phyloP scores from a whole-genome alignment of 2,329 filamentous ascomycete genomes.

The Huntiella decipiens region DNA sequence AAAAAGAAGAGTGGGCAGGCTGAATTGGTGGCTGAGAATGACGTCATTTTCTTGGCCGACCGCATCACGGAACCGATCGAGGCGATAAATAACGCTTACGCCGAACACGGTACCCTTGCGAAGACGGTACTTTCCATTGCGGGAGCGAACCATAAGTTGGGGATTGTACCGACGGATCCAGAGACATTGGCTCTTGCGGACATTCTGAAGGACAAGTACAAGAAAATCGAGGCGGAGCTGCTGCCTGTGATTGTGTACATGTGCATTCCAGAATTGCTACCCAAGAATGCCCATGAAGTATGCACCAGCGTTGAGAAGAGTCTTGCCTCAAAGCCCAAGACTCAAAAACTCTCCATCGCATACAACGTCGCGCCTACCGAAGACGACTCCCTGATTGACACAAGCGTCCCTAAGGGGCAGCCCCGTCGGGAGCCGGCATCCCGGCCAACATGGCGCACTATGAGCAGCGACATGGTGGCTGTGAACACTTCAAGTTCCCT shows the following conservation, averaged over 20 bases:
- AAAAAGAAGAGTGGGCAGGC: constrained; percentile 24
- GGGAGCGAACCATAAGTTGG: constrained; percentile 23
- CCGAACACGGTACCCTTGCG: constrained; percentile 21
- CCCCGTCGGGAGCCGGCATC: not conserved
- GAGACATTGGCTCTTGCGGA: constrained; percentile 14
- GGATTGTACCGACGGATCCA: constrained; percentile 18
- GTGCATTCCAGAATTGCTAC: constrained; percentile 16
- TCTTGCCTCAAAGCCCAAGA: constrained; percentile 20
- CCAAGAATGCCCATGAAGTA: constrained; percentile 22
- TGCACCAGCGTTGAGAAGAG: constrained; percentile 23
- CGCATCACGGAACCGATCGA: constrained; percentile 23
- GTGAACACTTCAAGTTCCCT: not conserved
- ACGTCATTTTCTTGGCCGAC: constrained; percentile 26
- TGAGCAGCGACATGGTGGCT: not conserved
- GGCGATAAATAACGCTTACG: constrained; percentile 24
- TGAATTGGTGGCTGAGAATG: constrained; percentile 14
- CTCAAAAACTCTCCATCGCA: constrained; percentile 19
- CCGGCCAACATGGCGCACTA: not conserved
- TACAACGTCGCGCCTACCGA: constrained; percentile 22
- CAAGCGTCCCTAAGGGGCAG: not conserved
- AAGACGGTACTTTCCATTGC: constrained; percentile 24
- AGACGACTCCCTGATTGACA: constrained; percentile 12
- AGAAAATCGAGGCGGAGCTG: constrained; percentile 25
- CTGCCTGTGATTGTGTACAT: constrained; percentile 25
- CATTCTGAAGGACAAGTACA: constrained; percentile 18